A percentile compares a stretch with the other conserved stretches of the same genome.
phyloP scores from a whole-genome alignment of 805 yeast species.

The Saccharomycopsis selenospora region DNA sequence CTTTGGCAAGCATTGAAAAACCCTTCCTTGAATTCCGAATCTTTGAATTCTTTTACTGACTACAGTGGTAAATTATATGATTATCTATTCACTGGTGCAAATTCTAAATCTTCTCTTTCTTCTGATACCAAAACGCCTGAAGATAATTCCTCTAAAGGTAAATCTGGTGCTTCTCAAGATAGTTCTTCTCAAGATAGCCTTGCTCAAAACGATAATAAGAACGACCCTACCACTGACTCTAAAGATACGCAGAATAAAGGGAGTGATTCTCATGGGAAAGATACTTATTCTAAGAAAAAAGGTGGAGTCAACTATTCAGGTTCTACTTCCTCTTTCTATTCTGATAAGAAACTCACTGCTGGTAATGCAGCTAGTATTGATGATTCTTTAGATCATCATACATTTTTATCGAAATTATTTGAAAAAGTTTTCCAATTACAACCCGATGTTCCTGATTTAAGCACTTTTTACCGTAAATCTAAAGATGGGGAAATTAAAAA shows the following conservation, averaged over 20 bases:
- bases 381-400: neutral
- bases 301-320: too few species aligned
- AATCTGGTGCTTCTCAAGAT: neutral
- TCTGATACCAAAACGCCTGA: neutral
- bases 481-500: slow-evolving; percentile 3
- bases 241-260: neutral
- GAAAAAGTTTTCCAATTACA: slow-evolving; percentile 9
- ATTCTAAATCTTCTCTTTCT: neutral
- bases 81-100: slow-evolving; percentile 12
- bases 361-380: neutral
- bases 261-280: too few species aligned
- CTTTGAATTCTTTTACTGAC: neutral
- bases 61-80: slow-evolving; percentile 10
- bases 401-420: slow-evolving; percentile 10
- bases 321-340: neutral
- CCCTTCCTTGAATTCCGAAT: slow-evolving; percentile 2
- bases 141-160: neutral
- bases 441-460: slow-evolving; percentile 13
- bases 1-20: slow-evolving; percentile 14
- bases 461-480: slow-evolving; percentile 3
- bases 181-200: neutral
- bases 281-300: too few species aligned
- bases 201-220: neutral
- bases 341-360: too few species aligned
- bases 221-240: neutral